phyloP scores from a whole-genome alignment of 805 yeast genomes.

The Komagataella populi region DNA sequence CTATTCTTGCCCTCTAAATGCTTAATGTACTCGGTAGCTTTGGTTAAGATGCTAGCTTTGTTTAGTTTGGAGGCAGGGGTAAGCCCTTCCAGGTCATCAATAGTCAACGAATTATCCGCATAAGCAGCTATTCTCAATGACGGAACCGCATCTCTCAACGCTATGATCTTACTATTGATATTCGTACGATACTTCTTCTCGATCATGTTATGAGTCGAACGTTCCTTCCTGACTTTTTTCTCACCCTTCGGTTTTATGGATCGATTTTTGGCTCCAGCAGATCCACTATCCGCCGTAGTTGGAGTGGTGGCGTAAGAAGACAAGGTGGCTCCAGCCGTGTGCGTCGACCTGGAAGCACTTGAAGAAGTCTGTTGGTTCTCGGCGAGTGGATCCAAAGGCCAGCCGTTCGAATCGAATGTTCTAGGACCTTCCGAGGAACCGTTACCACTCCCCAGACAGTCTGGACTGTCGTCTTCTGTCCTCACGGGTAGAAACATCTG shows the following conservation, averaged over 20 bases:
- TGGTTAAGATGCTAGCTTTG: conserved; percentile 65
- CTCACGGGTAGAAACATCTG: background rate
- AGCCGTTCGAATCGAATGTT: background rate
- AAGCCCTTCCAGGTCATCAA: conserved; percentile 56
- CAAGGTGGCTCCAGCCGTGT: background rate
- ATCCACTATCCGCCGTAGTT: background rate
- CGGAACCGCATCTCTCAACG: conserved; percentile 68
- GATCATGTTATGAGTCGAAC: conserved; percentile 64
- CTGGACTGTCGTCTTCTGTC: background rate
- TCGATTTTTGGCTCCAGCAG: background rate
- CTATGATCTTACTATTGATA: conserved; percentile 56
- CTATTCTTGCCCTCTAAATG: conserved; percentile 53
- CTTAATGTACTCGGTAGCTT: conserved; percentile 69
- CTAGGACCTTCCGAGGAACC: background rate
- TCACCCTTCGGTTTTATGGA: background rate
- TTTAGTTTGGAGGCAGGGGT: conserved; percentile 65
- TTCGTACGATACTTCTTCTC: conserved; percentile 74
- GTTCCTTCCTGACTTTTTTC: conserved; percentile 33
- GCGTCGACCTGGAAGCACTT: background rate
- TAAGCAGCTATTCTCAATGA: conserved; percentile 45
- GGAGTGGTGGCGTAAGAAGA: background rate
- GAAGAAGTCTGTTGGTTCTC: background rate
- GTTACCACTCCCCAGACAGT: background rate
- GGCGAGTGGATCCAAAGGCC: background rate
- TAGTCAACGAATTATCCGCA: conserved; percentile 16